Evolutionary conservation across 2,329 filamentous ascomycete species (phyloP).

Genomic region (Annulohypoxylon truncatum): DNA sequence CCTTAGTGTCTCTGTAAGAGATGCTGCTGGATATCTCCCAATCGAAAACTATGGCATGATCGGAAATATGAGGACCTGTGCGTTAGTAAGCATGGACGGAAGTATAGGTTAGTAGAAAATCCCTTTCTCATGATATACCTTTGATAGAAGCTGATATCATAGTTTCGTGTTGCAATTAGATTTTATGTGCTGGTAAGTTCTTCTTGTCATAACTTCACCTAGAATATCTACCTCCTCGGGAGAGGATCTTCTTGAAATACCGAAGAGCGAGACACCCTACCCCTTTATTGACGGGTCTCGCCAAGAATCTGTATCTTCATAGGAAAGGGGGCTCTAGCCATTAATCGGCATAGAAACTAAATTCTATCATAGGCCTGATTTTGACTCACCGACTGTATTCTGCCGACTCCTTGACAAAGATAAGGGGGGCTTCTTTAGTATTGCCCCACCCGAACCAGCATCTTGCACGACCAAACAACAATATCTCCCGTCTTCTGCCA

Average conservation of each 20-base stretch:
- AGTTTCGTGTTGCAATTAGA: constrained; percentile 54
- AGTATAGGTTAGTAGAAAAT: constrained; percentile 60
- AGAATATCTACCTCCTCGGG: not conserved
- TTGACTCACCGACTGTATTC: constrained; percentile 81
- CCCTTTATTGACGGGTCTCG: not conserved
- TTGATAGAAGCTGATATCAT: constrained; percentile 19
- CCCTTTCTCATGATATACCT: not conserved
- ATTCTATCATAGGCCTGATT: constrained; percentile 70
- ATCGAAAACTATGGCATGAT: constrained; percentile 85
- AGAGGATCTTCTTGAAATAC: not conserved
- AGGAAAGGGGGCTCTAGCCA: not conserved
- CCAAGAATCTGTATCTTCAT: not conserved
- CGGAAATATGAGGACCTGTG: constrained; percentile 83
- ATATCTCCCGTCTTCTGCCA: constrained; percentile 79
- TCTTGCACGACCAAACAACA: constrained; percentile 79
- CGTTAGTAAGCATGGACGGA: constrained; percentile 78
- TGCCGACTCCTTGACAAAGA: constrained; percentile 79
- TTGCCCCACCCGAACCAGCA: constrained; percentile 64
- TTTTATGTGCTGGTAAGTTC: constrained; percentile 78
- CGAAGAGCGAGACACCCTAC: not conserved
- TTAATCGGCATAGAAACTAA: constrained; percentile 20
- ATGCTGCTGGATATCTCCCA: constrained; percentile 62
- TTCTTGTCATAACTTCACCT: not conserved
- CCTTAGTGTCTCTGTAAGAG: constrained; percentile 44
- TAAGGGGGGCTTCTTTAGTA: constrained; percentile 79